phyloP scores from a whole-genome alignment of 192 early-diverging fungal species.

The Podila horticola region DNA sequence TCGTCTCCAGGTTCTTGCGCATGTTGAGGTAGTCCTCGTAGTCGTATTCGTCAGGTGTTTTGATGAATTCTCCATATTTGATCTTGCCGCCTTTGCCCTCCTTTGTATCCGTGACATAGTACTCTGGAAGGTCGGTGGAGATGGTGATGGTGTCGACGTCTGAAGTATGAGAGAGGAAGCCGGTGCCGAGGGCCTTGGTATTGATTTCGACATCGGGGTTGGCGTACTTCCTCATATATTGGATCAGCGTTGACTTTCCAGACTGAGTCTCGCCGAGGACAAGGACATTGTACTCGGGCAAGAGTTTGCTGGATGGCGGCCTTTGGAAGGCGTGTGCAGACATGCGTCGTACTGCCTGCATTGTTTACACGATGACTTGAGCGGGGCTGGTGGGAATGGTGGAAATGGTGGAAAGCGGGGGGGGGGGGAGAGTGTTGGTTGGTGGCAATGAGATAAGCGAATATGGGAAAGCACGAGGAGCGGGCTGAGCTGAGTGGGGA shows the following conservation, averaged over 20 bases:
- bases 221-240: neutral
- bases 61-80: neutral
- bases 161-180: neutral
- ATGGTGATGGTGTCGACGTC: neutral
- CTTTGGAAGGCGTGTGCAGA: too few species aligned
- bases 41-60: neutral
- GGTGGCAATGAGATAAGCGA: too few species aligned
- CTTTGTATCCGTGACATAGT: neutral
- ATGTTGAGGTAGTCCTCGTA: neutral
- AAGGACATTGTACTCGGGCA: neutral
- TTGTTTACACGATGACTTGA: too few species aligned
- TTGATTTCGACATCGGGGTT: neutral
- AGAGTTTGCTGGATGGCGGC: too few species aligned
- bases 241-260: neutral
- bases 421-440: too few species aligned
- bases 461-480: too few species aligned
- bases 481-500: too few species aligned
- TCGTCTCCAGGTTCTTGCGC: neutral
- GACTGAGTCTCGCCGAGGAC: conserved; percentile 3
- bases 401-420: too few species aligned
- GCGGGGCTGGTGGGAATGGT: too few species aligned
- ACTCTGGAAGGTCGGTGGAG: neutral
- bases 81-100: neutral
- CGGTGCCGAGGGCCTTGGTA: conserved; percentile 3
- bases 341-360: too few species aligned